Evolutionary conservation across 331 rosid genomes (phyloP).

Genomic region (Prunus yedoensis): DNA sequence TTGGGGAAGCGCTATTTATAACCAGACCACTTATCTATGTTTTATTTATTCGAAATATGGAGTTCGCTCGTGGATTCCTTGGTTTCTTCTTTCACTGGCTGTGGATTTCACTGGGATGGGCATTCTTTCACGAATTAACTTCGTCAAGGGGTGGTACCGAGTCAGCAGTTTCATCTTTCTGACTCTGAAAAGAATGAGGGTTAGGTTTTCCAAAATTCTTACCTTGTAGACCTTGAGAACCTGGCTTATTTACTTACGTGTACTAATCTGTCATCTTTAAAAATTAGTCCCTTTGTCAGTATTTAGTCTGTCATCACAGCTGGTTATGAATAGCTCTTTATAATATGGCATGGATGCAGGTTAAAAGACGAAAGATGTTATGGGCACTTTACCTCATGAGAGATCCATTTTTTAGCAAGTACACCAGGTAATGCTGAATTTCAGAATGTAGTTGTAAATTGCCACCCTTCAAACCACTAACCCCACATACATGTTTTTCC

Average conservation of each 20-base stretch:
- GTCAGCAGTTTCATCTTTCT: slow-evolving; percentile 48
- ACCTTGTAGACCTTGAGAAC: not conserved
- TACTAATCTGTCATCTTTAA: slow-evolving; percentile 3
- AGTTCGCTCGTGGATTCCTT: slow-evolving; percentile 83
- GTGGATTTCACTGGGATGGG: slow-evolving; percentile 60
- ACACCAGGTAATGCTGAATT: slow-evolving; percentile 54
- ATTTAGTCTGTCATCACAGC: not conserved
- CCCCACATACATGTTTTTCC: not conserved
- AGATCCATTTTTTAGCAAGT: slow-evolving; percentile 94
- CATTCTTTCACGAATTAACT: slow-evolving; percentile 57
- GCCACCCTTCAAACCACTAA: not conserved
- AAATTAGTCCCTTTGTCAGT: slow-evolving; percentile 6
- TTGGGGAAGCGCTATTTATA: slow-evolving; percentile 75
- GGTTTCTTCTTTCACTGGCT: slow-evolving; percentile 78
- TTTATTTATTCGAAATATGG: slow-evolving; percentile 69
- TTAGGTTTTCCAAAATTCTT: slow-evolving; percentile 35
- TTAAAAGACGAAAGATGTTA: slow-evolving; percentile 67
- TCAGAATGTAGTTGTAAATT: not conserved
- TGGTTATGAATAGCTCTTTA: slow-evolving; percentile 14
- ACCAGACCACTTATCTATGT: slow-evolving; percentile 85
- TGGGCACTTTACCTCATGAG: slow-evolving; percentile 91
- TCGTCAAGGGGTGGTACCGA: slow-evolving; percentile 34
- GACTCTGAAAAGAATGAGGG: slow-evolving; percentile 80
- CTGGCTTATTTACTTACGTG: slow-evolving; percentile 1
- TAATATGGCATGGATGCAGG: slow-evolving; percentile 45